Conservation (phyloP, 1,139 yeast genomes). For the Starmera stellimalicola region DNA sequence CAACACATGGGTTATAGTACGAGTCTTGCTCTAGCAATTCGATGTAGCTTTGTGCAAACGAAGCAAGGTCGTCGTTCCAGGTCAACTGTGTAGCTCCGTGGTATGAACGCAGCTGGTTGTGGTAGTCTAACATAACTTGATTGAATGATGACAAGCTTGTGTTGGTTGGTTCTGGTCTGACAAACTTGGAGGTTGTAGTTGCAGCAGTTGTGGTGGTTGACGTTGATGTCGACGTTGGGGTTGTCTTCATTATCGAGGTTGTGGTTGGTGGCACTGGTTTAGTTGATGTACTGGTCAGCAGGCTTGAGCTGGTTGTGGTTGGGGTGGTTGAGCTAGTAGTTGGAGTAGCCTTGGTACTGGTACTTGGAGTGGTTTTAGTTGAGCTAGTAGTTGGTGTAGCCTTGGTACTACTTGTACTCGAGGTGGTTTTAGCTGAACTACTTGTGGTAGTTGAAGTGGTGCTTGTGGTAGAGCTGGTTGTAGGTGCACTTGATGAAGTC, state of each 20-base stretch:
- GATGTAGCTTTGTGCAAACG: constrained; percentile 40
- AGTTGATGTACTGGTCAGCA: constrained; percentile 5
- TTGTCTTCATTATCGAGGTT: constrained; percentile 10
- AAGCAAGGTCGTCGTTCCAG: constrained; percentile 38
- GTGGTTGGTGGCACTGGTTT: constrained; percentile 9
- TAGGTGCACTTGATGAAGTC: constrained; percentile 3
- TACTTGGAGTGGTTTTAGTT: not conserved
- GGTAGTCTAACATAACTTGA: constrained; percentile 37
- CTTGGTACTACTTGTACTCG: no score
- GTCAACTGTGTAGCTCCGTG: constrained; percentile 38
- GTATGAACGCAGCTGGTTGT: constrained; percentile 43
- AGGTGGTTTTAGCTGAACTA: not conserved
- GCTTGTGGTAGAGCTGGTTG: constrained; percentile 7
- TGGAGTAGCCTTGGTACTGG: not conserved
- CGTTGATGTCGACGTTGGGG: constrained; percentile 14
- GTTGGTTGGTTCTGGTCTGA: constrained; percentile 11
- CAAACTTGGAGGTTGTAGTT: constrained; percentile 13
- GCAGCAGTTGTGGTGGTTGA: constrained; percentile 16
- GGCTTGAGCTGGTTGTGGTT: not conserved
- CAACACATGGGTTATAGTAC: constrained; percentile 41
- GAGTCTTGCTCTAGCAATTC: constrained; percentile 31
- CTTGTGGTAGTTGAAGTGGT: constrained; percentile 4
- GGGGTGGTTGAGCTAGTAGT: not conserved
- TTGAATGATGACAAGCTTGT: constrained; percentile 19
- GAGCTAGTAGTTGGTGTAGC: not conserved